Conservation (phyloP, 2,329 filamentous ascomycete species). For the Aspergillus tubingensis region DNA sequence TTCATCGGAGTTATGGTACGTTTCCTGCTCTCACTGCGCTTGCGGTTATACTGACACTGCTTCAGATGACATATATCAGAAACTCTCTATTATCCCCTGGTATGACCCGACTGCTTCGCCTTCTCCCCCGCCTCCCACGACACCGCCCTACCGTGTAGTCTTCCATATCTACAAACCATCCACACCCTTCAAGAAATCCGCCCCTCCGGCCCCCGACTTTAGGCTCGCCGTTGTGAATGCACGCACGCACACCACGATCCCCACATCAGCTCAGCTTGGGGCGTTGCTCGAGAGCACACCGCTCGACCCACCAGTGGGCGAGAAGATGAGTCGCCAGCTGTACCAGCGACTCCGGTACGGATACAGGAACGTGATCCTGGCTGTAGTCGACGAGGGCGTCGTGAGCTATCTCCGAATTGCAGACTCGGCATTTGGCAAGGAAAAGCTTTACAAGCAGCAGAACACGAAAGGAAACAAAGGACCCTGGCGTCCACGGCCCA, state of each 20-base stretch:
- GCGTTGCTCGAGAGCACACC: conserved; percentile 73
- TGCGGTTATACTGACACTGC: not conserved
- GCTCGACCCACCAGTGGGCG: conserved; percentile 59
- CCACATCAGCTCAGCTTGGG: conserved; percentile 70
- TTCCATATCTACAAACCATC: conserved; percentile 81
- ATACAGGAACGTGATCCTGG: conserved; percentile 78
- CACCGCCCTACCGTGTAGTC: conserved; percentile 68
- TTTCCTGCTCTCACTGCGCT: not conserved
- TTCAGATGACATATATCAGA: conserved; percentile 70
- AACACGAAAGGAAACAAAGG: conserved; percentile 34
- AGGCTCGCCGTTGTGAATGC: conserved; percentile 80
- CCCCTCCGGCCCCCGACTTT: conserved; percentile 77
- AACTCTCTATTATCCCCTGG: conserved; percentile 71
- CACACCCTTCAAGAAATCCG: conserved; percentile 73
- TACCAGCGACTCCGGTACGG: conserved; percentile 84
- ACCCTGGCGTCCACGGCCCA: conserved; percentile 30
- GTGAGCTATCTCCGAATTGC: conserved; percentile 82
- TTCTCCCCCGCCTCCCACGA: conserved; percentile 27
- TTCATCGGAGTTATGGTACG: conserved; percentile 57
- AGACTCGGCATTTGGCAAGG: conserved; percentile 76
- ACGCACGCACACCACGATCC: conserved; percentile 65
- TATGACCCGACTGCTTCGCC: conserved; percentile 59
- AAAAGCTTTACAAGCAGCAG: conserved; percentile 64
- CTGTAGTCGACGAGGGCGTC: conserved; percentile 85
- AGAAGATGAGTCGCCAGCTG: conserved; percentile 55